Percentiles rank a stretch among this genome's conserved stretches.
Conservation (phyloP, 306 rosid genomes). For the Sesbania bispinosa region DNA sequence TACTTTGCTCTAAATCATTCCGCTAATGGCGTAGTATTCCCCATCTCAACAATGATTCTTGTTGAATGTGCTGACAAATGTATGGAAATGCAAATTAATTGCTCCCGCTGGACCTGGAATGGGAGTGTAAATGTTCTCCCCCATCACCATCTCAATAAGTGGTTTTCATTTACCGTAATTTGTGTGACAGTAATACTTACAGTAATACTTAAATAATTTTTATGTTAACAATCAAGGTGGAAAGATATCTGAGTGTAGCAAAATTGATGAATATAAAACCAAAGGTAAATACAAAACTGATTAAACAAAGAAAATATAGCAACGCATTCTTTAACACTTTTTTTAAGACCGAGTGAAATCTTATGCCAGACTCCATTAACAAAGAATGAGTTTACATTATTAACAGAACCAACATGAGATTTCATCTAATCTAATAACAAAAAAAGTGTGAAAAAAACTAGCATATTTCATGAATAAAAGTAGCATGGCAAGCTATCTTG, state of each 20-base stretch:
- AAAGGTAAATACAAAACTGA: no score
- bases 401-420: background rate
- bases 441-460: background rate
- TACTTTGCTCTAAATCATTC: no score
- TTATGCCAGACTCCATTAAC: background rate
- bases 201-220: no score
- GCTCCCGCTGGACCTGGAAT: no score
- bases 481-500: background rate
- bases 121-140: no score
- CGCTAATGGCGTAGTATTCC: no score
- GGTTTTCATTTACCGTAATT: no score
- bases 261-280: background rate
- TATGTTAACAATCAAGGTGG: background rate
- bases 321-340: background rate
- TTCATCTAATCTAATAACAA: background rate
- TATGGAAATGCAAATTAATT: no score
- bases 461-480: background rate
- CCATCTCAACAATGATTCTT: no score
- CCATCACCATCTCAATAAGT: no score
- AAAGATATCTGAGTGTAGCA: background rate
- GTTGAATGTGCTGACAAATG: no score
- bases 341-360: background rate
- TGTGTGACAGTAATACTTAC: no score
- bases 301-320: background rate
- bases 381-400: background rate